Conservation (phyloP, 2,329 filamentous ascomycete species). For the Penicillium sp. region DNA sequence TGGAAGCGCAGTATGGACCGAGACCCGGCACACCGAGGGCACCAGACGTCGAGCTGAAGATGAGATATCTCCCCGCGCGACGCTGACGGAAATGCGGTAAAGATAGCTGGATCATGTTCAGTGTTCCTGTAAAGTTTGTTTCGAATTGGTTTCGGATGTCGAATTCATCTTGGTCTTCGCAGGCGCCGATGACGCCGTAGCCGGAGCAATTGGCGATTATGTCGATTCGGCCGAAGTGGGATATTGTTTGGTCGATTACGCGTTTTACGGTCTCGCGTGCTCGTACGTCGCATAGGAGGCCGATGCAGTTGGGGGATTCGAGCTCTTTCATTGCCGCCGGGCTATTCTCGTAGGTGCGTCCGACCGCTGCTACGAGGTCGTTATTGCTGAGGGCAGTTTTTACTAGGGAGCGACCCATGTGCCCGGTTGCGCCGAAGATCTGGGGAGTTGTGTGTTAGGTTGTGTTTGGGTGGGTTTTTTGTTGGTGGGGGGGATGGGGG, state of each 20-base stretch:
- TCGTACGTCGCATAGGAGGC: constrained; percentile 85
- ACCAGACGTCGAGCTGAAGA: constrained; percentile 90
- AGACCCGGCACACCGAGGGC: constrained; percentile 90
- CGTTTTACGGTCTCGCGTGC: constrained; percentile 71
- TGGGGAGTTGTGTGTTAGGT: constrained; percentile 33
- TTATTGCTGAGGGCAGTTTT: constrained; percentile 76
- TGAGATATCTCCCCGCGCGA: constrained; percentile 76
- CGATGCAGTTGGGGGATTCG: constrained; percentile 65
- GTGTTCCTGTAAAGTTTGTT: constrained; percentile 93
- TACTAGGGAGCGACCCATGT: constrained; percentile 88
- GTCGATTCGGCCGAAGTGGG: constrained; percentile 77
- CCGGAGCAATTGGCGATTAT: constrained; percentile 91
- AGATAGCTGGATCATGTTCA: constrained; percentile 88
- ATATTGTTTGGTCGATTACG: constrained; percentile 68
- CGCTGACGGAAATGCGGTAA: constrained; percentile 83
- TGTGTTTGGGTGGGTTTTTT: background rate
- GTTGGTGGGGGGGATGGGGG: constrained; percentile 6
- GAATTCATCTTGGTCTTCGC: constrained; percentile 94
- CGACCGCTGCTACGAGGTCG: constrained; percentile 83
- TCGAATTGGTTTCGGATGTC: constrained; percentile 95
- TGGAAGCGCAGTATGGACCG: constrained; percentile 93
- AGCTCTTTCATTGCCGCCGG: constrained; percentile 69
- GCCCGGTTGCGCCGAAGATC: constrained; percentile 95
- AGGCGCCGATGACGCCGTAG: constrained; percentile 91
- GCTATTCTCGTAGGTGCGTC: constrained; percentile 74